Base-by-base conservation (phyloP, 2,329 filamentous ascomycete species). In the Aspergillus neotritici region DNA sequence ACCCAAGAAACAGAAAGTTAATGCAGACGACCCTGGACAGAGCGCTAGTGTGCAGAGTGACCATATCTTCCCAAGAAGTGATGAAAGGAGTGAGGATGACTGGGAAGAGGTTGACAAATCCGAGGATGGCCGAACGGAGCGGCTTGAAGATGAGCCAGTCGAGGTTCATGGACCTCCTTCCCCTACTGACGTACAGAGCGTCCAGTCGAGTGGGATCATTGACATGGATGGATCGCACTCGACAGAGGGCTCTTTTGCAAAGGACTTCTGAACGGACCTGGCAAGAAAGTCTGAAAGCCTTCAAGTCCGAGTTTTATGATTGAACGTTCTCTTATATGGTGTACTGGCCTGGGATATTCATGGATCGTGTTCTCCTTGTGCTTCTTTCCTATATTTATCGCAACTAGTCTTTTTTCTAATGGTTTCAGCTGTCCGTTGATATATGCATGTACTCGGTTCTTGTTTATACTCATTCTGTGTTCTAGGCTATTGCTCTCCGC, bases 1-100 rank as follows among this genome's bases (percentile, higher is more conserved):
- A 11, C 46, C 65, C 34, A 77, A 77, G 61, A 75, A 71, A 58
- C 65, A 66, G 50, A 77, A 72, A 62, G 56, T 56, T 31, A 55
- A 62, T 8, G 12, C 47, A 31, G 41, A 39, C 10, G 29, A 46
- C 14, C 36, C 34, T 16, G 38, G 29, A 34, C 28, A 40, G 31
- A 44, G 40, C 16, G 40, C 29, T 32, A 37, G 37, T 10, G 16
- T 34, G 6, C 30, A 42, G 17, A 37, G 25, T 5, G 40, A 43
- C 16, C 40, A 43, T 28, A 47, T 44, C 17, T 31, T 37, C n/a
- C 39, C 41, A 29, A 50, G 47, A 14, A 53, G 51, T 12, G 57
- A 59, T 17, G 58, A 58, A 14, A 56, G 48, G 28, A 64, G 53
- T 15, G 63, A 66, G 25, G 66, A 67, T 48, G 64, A 66, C 30